Percentiles rank a stretch among this genome's conserved stretches.
Conservation (phyloP, 257 asterid species). For the Primulina eburnea region DNA sequence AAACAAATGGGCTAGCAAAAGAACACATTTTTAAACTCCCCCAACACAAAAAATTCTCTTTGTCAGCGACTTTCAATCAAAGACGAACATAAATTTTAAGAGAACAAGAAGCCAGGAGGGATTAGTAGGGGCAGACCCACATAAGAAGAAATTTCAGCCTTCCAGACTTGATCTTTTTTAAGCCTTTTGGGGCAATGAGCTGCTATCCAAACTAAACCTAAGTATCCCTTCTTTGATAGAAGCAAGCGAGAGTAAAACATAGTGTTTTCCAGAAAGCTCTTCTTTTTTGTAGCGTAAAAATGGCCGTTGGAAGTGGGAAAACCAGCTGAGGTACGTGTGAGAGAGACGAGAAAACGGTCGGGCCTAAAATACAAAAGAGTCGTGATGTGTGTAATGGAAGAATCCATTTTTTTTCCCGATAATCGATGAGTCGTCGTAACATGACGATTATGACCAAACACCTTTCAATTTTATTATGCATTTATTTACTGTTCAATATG, state of each 20-base stretch:
- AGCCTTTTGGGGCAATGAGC: constrained; percentile 76
- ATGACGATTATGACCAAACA: no score
- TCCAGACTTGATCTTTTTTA: constrained; percentile 49
- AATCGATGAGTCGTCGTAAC: no score
- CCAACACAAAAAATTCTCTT: not conserved
- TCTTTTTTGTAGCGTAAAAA: no score
- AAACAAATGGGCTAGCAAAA: not conserved
- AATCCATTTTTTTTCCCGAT: no score
- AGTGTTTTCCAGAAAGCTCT: not conserved
- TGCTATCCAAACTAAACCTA: constrained; percentile 85
- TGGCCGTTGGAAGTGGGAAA: no score
- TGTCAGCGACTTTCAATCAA: constrained; percentile 10
- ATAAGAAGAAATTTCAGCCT: constrained; percentile 60
- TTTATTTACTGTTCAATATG: no score
- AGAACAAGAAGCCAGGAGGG: not conserved
- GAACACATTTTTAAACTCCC: not conserved
- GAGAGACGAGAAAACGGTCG: no score
- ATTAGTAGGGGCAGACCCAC: constrained; percentile 55
- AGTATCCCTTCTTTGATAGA: constrained; percentile 70
- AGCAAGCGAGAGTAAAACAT: constrained; percentile 77
- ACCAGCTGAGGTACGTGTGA: no score
- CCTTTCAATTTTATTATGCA: no score
- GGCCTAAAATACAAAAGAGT: no score
- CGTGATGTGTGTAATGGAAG: no score
- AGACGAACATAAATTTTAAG: not conserved